phyloP scores from a whole-genome alignment of 257 asterid genomes.

The Fraxinus pennsylvanica region DNA sequence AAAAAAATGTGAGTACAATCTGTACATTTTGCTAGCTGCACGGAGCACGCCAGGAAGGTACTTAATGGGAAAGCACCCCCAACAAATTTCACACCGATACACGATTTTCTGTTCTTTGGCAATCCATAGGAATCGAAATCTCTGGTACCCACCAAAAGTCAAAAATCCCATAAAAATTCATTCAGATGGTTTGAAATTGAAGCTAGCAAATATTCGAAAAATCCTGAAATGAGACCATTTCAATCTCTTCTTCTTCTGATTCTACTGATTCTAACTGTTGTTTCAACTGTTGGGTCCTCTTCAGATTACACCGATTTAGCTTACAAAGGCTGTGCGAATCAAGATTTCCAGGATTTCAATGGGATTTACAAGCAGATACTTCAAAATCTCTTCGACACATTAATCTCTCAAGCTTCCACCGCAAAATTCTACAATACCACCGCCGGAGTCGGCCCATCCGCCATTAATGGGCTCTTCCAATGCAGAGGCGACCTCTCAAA shows the following conservation, averaged over 20 bases:
- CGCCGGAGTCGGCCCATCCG: conserved; percentile 42
- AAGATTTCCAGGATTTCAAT: conserved; percentile 49
- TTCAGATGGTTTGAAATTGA: conserved; percentile 16
- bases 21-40: conserved; percentile 21
- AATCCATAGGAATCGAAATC: background rate
- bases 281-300: conserved; percentile 28
- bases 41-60: background rate
- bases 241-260: conserved; percentile 28
- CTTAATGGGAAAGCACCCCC: background rate
- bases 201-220: background rate
- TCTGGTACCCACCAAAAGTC: conserved; percentile 17
- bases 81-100: background rate
- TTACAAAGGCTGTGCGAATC: conserved; percentile 85
- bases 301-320: conserved; percentile 54
- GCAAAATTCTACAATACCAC: conserved; percentile 59
- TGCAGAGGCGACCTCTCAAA: conserved; percentile 79
- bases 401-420: conserved; percentile 62
- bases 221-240: conserved; percentile 45
- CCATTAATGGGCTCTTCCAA: conserved; percentile 66
- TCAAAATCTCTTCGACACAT: conserved; percentile 36
- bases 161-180: background rate
- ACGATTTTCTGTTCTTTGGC: background rate
- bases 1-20: background rate
- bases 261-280: conserved; percentile 20
- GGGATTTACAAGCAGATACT: conserved; percentile 47